Percentiles rank a stretch among this genome's conserved stretches.
phyloP scores from a whole-genome alignment of 495 filamentous ascomycete species.

The Penicillium lividum region DNA sequence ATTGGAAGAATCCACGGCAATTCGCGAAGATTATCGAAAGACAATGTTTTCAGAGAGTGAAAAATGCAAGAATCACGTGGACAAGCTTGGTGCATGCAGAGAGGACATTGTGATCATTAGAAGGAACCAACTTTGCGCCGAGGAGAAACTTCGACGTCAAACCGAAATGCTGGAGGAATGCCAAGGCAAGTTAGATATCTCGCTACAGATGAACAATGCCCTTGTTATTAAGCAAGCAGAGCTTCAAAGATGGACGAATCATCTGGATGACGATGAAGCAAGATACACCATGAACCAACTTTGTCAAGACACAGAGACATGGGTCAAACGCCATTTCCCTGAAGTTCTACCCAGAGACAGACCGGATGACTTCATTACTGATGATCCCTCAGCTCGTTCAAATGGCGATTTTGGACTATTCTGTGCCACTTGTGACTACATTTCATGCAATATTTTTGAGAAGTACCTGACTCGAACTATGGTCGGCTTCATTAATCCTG shows the following conservation, averaged over 20 bases:
- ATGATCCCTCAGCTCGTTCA: neutral
- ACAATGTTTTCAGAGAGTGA: neutral
- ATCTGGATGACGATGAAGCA: neutral
- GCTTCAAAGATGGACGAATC: neutral
- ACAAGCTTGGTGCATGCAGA: neutral
- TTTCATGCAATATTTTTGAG: neutral
- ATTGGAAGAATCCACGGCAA: neutral
- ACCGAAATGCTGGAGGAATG: neutral
- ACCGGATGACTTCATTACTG: neutral
- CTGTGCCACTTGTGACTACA: neutral
- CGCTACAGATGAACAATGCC: neutral
- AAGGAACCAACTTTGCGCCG: neutral
- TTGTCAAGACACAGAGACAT: neutral
- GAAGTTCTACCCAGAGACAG: neutral
- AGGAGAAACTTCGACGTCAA: conserved; percentile 1
- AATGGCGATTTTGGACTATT: neutral
- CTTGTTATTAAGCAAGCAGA: neutral
- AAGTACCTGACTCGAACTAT: neutral
- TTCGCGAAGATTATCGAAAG: neutral
- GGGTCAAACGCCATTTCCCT: neutral
- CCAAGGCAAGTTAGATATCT: neutral
- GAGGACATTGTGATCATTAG: neutral
- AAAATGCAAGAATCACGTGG: neutral
- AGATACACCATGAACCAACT: neutral
- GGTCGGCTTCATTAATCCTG: neutral